phyloP scores from a whole-genome alignment of 1,284 basidiomycete genomes.

The Irpex sp. region DNA sequence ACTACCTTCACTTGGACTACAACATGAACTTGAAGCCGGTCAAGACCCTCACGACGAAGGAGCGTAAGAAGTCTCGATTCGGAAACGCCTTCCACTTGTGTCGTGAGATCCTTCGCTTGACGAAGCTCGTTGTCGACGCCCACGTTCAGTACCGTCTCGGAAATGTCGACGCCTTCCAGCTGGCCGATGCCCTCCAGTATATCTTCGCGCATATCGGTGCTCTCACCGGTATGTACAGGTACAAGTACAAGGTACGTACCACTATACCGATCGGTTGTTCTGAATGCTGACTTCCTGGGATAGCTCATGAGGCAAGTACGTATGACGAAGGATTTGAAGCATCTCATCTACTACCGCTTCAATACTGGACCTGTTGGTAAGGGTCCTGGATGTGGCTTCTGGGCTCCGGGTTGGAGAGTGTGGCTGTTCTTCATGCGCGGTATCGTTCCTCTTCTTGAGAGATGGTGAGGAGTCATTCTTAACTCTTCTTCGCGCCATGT shows the following conservation, averaged over 20 bases:
- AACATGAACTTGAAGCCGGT: slow-evolving; percentile 98
- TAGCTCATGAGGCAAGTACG: slow-evolving; percentile 98
- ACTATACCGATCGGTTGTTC: background rate
- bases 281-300: slow-evolving; percentile 1
- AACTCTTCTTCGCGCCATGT: background rate
- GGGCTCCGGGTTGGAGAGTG: slow-evolving; percentile 99
- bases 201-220: slow-evolving; percentile 98
- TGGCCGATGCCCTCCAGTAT: slow-evolving; percentile 98
- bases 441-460: slow-evolving; percentile 94
- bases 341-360: slow-evolving; percentile 97
- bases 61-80: slow-evolving; percentile 99
- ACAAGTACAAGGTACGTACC: slow-evolving; percentile 89
- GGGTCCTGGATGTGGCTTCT: slow-evolving; percentile 98
- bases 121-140: slow-evolving; percentile 97
- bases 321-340: slow-evolving; percentile 99
- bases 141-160: slow-evolving; percentile 99
- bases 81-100: slow-evolving; percentile 99
- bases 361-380: slow-evolving; percentile 99
- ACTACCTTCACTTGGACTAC: slow-evolving; percentile 92
- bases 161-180: slow-evolving; percentile 98
- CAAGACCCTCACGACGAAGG: slow-evolving; percentile 98
- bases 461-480: slow-evolving; percentile 56
- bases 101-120: slow-evolving; percentile 95
- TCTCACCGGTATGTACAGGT: slow-evolving; percentile 97
- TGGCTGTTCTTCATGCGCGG: slow-evolving; percentile 99